These are phyloP conservation scores for Populus alba DNA, from an alignment of 345 rosid genomes.

Conservation along the genomic window DNA sequence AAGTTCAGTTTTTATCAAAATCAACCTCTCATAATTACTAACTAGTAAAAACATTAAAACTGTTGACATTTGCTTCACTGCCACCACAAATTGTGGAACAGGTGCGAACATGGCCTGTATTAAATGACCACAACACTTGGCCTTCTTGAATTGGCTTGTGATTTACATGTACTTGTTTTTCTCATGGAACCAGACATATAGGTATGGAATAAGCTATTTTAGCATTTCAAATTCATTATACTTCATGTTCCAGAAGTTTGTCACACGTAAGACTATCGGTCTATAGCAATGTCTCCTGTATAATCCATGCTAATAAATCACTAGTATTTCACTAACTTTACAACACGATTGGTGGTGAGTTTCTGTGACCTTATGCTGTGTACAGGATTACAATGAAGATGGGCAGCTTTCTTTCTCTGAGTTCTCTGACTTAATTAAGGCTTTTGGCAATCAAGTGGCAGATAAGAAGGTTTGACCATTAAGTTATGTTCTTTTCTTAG, in stretches of 20 bases:
- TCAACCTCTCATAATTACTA: too few species aligned
- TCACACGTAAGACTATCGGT: not conserved
- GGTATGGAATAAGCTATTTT: not conserved
- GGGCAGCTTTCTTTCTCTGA: conserved; percentile 80
- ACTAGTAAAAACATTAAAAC: too few species aligned
- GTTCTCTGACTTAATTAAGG: conserved; percentile 69
- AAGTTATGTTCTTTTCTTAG: conserved; percentile 5
- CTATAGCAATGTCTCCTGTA: not conserved
- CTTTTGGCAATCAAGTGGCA: conserved; percentile 83
- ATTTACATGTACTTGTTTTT: not conserved
- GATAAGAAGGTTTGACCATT: conserved; percentile 58
- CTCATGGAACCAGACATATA: not conserved
- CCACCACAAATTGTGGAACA: too few species aligned
- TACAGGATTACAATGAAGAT: conserved; percentile 80
- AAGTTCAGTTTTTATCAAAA: too few species aligned
- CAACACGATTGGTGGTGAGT: not conserved
- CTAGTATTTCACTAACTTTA: not conserved
- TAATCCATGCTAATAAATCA: not conserved
- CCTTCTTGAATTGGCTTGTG: not conserved
- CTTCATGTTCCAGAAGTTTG: not conserved
- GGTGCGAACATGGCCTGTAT: too few species aligned
- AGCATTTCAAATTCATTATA: not conserved
- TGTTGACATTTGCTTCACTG: too few species aligned
- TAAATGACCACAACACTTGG: not conserved
- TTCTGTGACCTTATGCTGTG: not conserved